Base-by-base conservation (phyloP, 768 basidiomycete species). In the Rickenella mellea region DNA sequence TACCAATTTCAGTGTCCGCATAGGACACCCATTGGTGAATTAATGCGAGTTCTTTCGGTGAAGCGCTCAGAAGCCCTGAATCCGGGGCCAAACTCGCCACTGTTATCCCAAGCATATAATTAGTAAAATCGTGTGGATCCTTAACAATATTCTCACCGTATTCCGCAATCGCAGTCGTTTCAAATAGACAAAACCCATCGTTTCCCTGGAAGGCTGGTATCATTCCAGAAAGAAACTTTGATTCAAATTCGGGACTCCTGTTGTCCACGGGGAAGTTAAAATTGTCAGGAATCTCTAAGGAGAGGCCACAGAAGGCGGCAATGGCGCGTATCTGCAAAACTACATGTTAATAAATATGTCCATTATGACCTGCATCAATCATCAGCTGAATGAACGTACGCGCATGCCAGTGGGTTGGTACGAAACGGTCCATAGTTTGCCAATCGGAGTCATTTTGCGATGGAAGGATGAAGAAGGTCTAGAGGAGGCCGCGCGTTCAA, bases 101-200 rank as follows among this genome's bases (percentile, higher is more conserved):
- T n/a, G n/a, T n/a, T n/a, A n/a, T n/a, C n/a, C n/a, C n/a, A n/a
- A n/a, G n/a, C n/a, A n/a, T n/a, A n/a, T n/a, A n/a, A n/a, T n/a
- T n/a, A n/a, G n/a, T n/a, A n/a, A n/a, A n/a, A n/a, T n/a, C n/a
- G n/a, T n/a, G n/a, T n/a, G n/a, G n/a, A n/a, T n/a, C n/a, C n/a
- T n/a, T 68, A 62, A n/a, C n/a, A n/a, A n/a, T n/a, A n/a, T n/a
- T n/a, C 91, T 78, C 65, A 97, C 94, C 53, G 66, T 94, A 92
- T 44, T 78, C 80, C 35, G 89, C 84, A 62, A 98, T 90, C 37
- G 90, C 78, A 42, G 65, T 58, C 42, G 75, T 70, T 69, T 94
- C 94, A 51, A 78, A 76, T 44, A 96, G 67, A 55, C 69, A 73
- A 71, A 89, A 76, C 42, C 90, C 90, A 60, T 90, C 77, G 11